phyloP scores from a whole-genome alignment of 2,329 filamentous ascomycete genomes.

The Colletotrichum sp. region DNA sequence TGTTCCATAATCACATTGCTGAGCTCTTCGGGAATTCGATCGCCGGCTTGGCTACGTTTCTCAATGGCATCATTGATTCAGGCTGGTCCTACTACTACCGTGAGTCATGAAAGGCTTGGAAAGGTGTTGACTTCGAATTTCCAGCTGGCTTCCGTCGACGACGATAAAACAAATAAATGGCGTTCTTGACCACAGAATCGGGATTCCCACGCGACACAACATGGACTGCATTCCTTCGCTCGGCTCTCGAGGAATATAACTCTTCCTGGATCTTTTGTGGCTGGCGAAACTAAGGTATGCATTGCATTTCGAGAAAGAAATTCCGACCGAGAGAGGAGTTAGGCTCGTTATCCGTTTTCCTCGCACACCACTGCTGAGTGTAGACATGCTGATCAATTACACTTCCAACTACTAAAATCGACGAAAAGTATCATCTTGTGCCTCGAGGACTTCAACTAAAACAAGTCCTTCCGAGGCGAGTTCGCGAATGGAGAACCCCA shows the following conservation, averaged over 20 bases:
- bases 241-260: neutral
- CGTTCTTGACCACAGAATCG: neutral
- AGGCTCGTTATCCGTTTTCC: neutral
- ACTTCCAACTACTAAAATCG: neutral
- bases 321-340: neutral
- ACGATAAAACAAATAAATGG: neutral
- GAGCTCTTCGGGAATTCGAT: neutral
- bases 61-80: conserved; percentile 4
- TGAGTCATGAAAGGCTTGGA: neutral
- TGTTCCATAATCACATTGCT: neutral
- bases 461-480: neutral
- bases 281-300: neutral
- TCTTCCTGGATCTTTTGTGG: neutral
- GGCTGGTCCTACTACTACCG: neutral
- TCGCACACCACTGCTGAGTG: neutral
- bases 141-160: neutral
- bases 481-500: neutral
- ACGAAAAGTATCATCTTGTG: neutral
- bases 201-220: neutral
- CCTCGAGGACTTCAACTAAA: neutral
- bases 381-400: neutral
- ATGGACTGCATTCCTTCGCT: neutral
- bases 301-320: neutral
- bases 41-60: neutral
- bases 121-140: neutral